A percentile compares a stretch with the other conserved stretches of the same genome.
phyloP scores from a whole-genome alignment of 2,329 filamentous ascomycete species.

The Monosporascus sp. region DNA sequence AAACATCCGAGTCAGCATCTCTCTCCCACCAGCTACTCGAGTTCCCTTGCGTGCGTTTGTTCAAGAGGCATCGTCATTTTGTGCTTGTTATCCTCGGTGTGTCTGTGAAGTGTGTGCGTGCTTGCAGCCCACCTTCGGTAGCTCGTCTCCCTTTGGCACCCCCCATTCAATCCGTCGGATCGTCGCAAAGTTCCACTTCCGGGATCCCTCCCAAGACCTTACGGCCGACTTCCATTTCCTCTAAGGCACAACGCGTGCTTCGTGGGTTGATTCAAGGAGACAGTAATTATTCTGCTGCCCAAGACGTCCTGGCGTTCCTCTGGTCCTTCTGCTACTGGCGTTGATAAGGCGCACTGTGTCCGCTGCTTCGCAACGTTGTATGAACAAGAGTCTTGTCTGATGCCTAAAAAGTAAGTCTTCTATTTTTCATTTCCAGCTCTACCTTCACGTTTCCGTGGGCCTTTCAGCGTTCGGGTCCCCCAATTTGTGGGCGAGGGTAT shows the following conservation, averaged over 20 bases:
- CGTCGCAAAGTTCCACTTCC: conserved; percentile 18
- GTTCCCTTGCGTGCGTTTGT: conserved; percentile 30
- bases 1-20: conserved; percentile 24
- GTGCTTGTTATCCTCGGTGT: conserved; percentile 21
- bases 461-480: conserved; percentile 15
- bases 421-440: conserved; percentile 9
- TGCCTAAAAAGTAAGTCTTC: conserved; percentile 50
- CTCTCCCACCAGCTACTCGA: conserved; percentile 20
- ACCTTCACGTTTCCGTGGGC: neutral
- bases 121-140: conserved; percentile 25
- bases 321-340: conserved; percentile 15
- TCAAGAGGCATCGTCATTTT: conserved; percentile 30
- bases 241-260: neutral
- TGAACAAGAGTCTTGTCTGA: conserved; percentile 34
- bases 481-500: neutral
- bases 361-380: conserved; percentile 21
- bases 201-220: conserved; percentile 13
- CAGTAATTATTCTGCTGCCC: neutral
- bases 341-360: conserved; percentile 22
- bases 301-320: conserved; percentile 2
- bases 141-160: conserved; percentile 18
- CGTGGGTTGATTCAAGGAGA: neutral
- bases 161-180: conserved; percentile 15
- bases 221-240: neutral
- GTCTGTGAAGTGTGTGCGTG: conserved; percentile 19